Base-by-base conservation (phyloP, 176 grass and related monocot species). In the Eremochloa ophiuroides region DNA sequence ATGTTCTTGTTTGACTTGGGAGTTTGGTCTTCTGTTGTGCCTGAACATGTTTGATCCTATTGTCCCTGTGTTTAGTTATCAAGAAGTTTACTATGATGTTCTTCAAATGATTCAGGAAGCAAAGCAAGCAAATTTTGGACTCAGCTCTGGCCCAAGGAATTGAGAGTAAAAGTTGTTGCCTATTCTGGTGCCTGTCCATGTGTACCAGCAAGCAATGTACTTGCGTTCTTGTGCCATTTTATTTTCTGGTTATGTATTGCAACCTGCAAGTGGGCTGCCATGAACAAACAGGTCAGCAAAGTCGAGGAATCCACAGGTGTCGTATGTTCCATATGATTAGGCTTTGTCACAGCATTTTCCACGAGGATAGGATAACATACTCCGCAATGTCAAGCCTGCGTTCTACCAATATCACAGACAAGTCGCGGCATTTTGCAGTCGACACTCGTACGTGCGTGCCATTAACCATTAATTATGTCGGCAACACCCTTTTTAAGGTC, bases 401-500 rank as follows among this genome's bases (percentile, higher is more conserved):
- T 30, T 30, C 7, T 6, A 20, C 4, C 20, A 4, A 47, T 28
- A 0, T 27, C 30, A 17, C 28, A 34, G 20, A 15, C 28, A 79
- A 78, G 42, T 38, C 65, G n/a, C 23, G 44, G 6, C 39, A 44
- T 71, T 71, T 39, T 27, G 6, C 18, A n/a, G 20, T 55, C 22
- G 51, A 55, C 17, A 12, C 25, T 23, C 62, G 16, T 44, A 80
- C 82, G 82, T 81, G 82, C 87, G 51, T 17, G 65, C 77, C 87
- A 80, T 77, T 31, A 81, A 82, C 43, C n/a, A 58, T 46, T 27
- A 13, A 58, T 46, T 27, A 13, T 61, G 11, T 6, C 4, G 4
- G 26, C 56, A 13, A 25, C 68, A 11, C 33, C 10, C 13, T 15
- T 15, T 64, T 63, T 66, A 88, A 55, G 8, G 0, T 20, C 37